phyloP scores from a whole-genome alignment of 441 rosid genomes.

The Isatis lusitanica region DNA sequence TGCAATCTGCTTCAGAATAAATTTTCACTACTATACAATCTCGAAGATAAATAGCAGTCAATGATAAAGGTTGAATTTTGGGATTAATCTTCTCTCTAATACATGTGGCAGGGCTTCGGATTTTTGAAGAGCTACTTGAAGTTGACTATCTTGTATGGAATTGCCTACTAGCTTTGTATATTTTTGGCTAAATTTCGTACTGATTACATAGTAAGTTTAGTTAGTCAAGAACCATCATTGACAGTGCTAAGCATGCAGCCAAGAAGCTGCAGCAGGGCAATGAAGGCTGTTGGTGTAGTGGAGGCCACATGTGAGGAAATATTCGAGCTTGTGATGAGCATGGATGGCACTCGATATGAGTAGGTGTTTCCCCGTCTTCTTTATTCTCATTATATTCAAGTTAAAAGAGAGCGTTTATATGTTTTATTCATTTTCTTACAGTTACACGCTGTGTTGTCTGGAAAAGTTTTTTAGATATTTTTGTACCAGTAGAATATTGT shows the following conservation, averaged over 20 bases:
- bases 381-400: constrained; percentile 1
- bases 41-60: background rate
- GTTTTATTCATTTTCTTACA: background rate
- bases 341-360: constrained; percentile 99
- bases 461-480: background rate
- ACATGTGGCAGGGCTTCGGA: constrained; percentile 83
- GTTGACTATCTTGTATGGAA: constrained; percentile 95
- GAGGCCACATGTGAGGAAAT: constrained; percentile 98
- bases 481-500: background rate
- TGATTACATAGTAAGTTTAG: constrained; percentile 27
- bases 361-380: constrained; percentile 56
- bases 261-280: constrained; percentile 99
- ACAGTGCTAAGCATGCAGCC: constrained; percentile 62
- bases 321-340: constrained; percentile 98
- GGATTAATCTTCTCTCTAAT: constrained; percentile 5
- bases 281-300: constrained; percentile 99
- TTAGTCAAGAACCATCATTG: constrained; percentile 32
- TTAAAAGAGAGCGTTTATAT: background rate
- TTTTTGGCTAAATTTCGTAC: constrained; percentile 18
- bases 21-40: background rate
- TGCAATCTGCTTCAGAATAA: background rate
- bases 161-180: constrained; percentile 23
- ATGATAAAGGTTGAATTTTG: background rate
- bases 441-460: constrained; percentile 1
- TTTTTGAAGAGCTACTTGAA: constrained; percentile 99